Evolutionary conservation across 2,329 filamentous ascomycete genomes (phyloP).

Genomic region (Colletotrichum paranaense): DNA sequence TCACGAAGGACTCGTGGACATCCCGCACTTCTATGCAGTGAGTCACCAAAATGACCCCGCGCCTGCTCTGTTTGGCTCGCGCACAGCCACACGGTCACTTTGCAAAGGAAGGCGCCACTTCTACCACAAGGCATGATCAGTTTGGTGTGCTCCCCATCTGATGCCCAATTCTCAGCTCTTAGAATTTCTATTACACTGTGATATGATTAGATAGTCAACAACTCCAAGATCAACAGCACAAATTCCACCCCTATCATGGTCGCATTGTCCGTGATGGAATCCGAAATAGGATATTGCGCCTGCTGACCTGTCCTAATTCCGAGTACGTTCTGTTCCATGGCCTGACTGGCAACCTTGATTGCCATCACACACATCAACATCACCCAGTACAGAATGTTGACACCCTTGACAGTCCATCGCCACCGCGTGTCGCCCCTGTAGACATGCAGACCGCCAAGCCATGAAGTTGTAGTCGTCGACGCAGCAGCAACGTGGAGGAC

Average conservation of each 20-base stretch:
- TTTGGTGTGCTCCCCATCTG: neutral
- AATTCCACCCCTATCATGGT: neutral
- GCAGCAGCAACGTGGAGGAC: neutral
- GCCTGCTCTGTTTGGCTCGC: neutral
- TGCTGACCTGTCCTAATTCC: neutral
- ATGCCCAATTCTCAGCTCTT: no score
- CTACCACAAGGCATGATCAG: neutral
- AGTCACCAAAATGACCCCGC: slow-evolving; percentile 31
- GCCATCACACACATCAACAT: neutral
- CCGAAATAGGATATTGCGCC: neutral
- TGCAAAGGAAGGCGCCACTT: neutral
- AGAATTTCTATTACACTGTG: neutral
- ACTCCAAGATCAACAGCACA: neutral
- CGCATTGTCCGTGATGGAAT: neutral
- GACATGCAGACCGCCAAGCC: neutral
- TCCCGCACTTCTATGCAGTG: slow-evolving; percentile 9
- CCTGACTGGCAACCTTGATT: neutral
- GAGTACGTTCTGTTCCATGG: neutral
- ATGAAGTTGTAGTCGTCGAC: neutral
- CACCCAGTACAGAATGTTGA: neutral
- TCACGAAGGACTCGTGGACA: neutral
- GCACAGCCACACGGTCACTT: neutral
- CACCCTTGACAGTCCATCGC: neutral
- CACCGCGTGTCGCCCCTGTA: neutral
- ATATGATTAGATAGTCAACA: neutral